Conservation (phyloP, 1,284 basidiomycete species). For the Vanrija sp. region DNA sequence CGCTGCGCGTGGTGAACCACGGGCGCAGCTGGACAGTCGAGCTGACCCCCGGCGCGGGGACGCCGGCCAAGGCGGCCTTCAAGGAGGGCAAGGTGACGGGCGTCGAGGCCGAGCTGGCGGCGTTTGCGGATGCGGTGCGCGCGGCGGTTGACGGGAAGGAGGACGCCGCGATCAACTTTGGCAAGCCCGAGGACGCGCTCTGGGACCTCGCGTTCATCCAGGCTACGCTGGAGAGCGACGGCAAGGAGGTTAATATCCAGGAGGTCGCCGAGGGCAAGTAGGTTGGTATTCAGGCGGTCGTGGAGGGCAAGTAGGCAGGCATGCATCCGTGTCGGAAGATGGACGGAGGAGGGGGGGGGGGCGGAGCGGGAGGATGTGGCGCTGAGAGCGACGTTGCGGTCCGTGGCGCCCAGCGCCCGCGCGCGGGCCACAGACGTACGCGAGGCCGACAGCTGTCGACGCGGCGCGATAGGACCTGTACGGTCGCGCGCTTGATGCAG, state of each 20-base stretch:
- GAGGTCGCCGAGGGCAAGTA: slow-evolving; percentile 38
- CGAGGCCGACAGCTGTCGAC: too few relatives aligned
- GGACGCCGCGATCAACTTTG: slow-evolving; percentile 26
- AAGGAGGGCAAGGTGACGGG: slow-evolving; percentile 55
- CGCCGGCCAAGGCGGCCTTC: slow-evolving; percentile 52
- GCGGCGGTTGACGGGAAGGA: slow-evolving; percentile 47
- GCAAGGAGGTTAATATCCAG: slow-evolving; percentile 59
- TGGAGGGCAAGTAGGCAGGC: too few relatives aligned
- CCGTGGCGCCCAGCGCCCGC: too few relatives aligned
- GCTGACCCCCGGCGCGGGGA: slow-evolving; percentile 49
- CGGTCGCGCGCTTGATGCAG: too few relatives aligned
- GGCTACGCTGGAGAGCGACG: slow-evolving; percentile 67
- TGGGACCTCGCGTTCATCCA: slow-evolving; percentile 72
- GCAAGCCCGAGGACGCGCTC: slow-evolving; percentile 54
- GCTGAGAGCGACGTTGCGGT: too few relatives aligned
- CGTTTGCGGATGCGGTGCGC: slow-evolving; percentile 59
- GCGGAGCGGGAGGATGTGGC: too few relatives aligned
- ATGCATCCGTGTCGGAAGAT: too few relatives aligned
- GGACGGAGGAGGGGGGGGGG: too few relatives aligned
- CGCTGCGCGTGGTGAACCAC: slow-evolving; percentile 52
- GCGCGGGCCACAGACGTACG: too few relatives aligned
- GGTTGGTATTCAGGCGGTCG: neutral
- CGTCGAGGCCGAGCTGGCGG: slow-evolving; percentile 59
- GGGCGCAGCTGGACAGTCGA: slow-evolving; percentile 57
- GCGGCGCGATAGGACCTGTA: too few relatives aligned